Evolutionary conservation across 306 rosid species (phyloP), one percentile per base, ranked within the genome.

Genomic region (Hippophae rhamnoides): DNA sequence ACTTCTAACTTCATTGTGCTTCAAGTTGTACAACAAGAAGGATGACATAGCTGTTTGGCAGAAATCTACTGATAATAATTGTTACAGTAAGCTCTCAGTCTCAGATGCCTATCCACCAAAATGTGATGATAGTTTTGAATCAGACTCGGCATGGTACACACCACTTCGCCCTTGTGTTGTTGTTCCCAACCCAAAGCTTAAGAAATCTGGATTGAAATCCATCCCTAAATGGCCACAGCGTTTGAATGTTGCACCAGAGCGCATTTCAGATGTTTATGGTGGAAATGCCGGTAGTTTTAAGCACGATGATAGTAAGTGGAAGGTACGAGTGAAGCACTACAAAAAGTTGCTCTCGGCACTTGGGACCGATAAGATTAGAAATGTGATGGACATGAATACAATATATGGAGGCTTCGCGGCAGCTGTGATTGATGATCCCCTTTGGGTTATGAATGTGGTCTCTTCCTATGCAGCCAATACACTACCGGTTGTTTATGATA

Each of bases 391-490:
- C 74, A 93, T 88, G 99, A 93, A 86, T 58, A 88, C 97, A 1
- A 77, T 60, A 18, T 93, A 73, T 66, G 99, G 99, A 70, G 94
- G 97, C 57, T 84, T 93, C 50, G 97, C 99, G 5, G 95, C 99
- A 0, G 70, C 95, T 10, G 56, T 74, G 67, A 76, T 86, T 38
- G 79, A 81, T 56, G 90, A 84, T 82, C 99, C 99, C 18, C 59
- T 88, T 63, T 93, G 99, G 99, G 94, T 86, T 63, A 93, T 93
- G 99, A 93, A 93, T 74, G 99, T 89, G 44, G 99, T 88, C 57
- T 93, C 99, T 10, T 79, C 99, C 57, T 86, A 93, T 53, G 81
- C 81, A 66, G 60, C 74, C 10, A 86, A 93, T 64, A 80, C 97
- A n/a, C 90, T 93, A 23, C 67, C 99, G 12, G 89, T 89, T 41